A percentile compares a stretch with the other conserved stretches of the same genome.
Evolutionary conservation across 345 rosid species (phyloP).

Genomic region (Anacardium occidentale): DNA sequence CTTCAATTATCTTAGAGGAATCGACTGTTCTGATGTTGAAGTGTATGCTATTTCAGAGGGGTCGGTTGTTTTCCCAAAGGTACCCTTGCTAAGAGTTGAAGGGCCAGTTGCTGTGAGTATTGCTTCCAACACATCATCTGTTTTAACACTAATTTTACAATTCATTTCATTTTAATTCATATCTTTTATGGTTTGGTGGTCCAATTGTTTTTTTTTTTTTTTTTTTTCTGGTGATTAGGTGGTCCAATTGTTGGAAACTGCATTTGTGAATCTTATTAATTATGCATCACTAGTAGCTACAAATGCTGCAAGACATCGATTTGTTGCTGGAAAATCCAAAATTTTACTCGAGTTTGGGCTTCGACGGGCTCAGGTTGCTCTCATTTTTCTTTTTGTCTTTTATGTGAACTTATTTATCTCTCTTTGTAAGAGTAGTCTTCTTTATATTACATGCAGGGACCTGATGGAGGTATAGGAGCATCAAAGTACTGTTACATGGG

Average conservation of each 20-base stretch:
- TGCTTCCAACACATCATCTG: not conserved
- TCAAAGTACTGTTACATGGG: constrained; percentile 92
- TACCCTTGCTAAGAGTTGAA: constrained; percentile 89
- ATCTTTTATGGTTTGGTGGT: constrained; percentile 54
- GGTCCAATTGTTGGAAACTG: constrained; percentile 95
- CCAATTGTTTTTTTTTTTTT: too few species aligned
- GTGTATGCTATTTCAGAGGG: constrained; percentile 87
- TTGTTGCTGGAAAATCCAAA: constrained; percentile 91
- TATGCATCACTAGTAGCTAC: constrained; percentile 92
- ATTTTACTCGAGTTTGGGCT: constrained; percentile 88
- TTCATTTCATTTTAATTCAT: constrained; percentile 3
- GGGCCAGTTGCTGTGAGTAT: constrained; percentile 93
- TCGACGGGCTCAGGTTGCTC: constrained; percentile 87
- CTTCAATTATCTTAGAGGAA: constrained; percentile 68
- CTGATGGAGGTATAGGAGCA: constrained; percentile 92
- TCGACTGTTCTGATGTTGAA: constrained; percentile 90
- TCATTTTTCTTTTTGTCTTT: constrained; percentile 9
- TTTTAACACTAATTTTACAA: not conserved
- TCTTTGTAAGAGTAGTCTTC: constrained; percentile 19
- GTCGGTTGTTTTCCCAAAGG: constrained; percentile 86
- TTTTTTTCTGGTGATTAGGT: too few species aligned
- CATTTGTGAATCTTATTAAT: constrained; percentile 78
- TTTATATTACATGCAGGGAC: constrained; percentile 57
- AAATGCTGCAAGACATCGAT: constrained; percentile 93
- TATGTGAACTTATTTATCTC: constrained; percentile 15